Evolutionary conservation across 1,284 basidiomycete species (phyloP), one percentile per base, ranked within the genome.

Genomic region (Cryptococcus sp.): DNA sequence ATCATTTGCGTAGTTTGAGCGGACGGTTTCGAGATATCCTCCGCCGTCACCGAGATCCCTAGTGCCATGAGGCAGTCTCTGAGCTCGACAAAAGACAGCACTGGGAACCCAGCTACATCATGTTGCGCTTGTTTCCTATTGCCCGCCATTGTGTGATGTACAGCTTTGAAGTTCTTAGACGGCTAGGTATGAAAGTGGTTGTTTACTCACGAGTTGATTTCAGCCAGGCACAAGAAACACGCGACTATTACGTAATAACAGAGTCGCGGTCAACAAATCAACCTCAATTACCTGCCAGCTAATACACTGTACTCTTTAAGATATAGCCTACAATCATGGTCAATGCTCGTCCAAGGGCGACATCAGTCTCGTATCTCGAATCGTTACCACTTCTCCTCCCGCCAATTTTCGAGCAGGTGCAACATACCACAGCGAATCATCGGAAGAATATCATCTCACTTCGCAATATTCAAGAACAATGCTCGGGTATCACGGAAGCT

Each of bases 401-500:
- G 5, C 81, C 80, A 43, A 83, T 84, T 48, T 89, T 90, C 54
- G 86, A 89, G 51, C 88, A 97, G 72, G 86, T 83, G 0, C 94
- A 98, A 71, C 76, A 78, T 39, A 85, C 89, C 0, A 73, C 85
- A 10, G 88, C 92, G 7, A 92, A 90, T 70, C 92, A 90, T 72
- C 82, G 87, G 57, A 98, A 98, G 80, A 96, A 97, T 75, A 82
- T 85, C 54, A 87, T 92, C 46, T 84, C 86, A 0, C 81, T 98
- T 2, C 82, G 87, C 77, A 91, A 92, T 70, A 75, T 93, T 39
- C 91, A 96, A 61, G 64, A 78, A 18, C 82, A 85, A 59, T 85
- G 85, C 24, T 79, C 83, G 0, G 65, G 75, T 2, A 72, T 86
- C 59, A 84, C 79, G 2, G 81, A 86, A 54, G 51, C 78, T 7